A percentile compares a stretch with the other conserved stretches of the same genome.
Evolutionary conservation across 2,329 filamentous ascomycete genomes (phyloP).

Genomic region (Ascochyta pisi): DNA sequence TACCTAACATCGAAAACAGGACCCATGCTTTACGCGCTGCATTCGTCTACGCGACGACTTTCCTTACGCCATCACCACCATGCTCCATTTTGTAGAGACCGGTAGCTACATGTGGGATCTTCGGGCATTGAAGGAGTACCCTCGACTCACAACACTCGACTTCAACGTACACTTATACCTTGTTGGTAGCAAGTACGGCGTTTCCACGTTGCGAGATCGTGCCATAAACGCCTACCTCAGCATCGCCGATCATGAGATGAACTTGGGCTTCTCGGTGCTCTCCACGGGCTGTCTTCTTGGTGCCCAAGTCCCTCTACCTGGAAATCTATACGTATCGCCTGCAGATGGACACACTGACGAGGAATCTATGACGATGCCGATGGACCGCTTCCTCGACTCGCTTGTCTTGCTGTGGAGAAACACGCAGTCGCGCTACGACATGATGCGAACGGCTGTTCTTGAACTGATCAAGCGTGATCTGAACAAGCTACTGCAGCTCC

Average conservation of each 20-base stretch:
- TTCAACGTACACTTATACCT: slow-evolving; percentile 37
- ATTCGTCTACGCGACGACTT: slow-evolving; percentile 33
- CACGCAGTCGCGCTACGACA: slow-evolving; percentile 20
- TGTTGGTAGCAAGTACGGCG: slow-evolving; percentile 28
- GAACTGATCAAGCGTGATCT: slow-evolving; percentile 27
- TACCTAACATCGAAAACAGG: neutral
- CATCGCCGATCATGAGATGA: slow-evolving; percentile 18
- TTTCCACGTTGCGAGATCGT: slow-evolving; percentile 19
- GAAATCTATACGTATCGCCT: neutral
- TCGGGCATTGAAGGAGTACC: slow-evolving; percentile 11
- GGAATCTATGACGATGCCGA: neutral
- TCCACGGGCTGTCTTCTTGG: neutral
- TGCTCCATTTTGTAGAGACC: slow-evolving; percentile 30
- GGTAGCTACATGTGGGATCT: slow-evolving; percentile 28
- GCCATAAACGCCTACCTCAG: slow-evolving; percentile 23
- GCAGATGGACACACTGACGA: neutral
- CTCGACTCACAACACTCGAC: slow-evolving; percentile 31
- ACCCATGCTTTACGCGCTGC: neutral
- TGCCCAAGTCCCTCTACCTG: neutral
- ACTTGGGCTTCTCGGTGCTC: neutral
- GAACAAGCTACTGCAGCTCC: slow-evolving; percentile 15
- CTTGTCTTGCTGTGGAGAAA: slow-evolving; percentile 34
- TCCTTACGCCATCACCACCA: slow-evolving; percentile 25
- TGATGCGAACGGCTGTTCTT: slow-evolving; percentile 23
- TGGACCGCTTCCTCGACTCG: slow-evolving; percentile 28